phyloP scores from a whole-genome alignment of 108 stramenopile genomes.

The Pseudonitzschia delicatissima region DNA sequence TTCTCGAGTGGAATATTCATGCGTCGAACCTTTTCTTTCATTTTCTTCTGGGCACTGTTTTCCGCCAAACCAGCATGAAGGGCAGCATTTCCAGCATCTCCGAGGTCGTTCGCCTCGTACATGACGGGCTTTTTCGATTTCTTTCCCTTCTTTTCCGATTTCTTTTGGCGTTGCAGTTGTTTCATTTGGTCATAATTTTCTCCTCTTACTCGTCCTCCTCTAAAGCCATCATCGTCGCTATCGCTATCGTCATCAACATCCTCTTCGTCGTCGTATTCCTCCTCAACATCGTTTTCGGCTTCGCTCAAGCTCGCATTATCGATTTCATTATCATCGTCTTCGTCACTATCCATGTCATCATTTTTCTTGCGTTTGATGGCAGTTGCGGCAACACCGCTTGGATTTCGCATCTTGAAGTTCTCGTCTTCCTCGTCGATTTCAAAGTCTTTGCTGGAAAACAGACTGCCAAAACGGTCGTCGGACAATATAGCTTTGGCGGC shows the following conservation, averaged over 20 bases:
- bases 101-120: slow-evolving; percentile 67
- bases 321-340: slow-evolving; percentile 53
- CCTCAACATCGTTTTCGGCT: slow-evolving; percentile 28
- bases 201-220: slow-evolving; percentile 79
- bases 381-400: slow-evolving; percentile 77
- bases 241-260: slow-evolving; percentile 35
- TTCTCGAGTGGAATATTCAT: slow-evolving; percentile 71
- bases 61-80: slow-evolving; percentile 59
- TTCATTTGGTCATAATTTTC: slow-evolving; percentile 65
- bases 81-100: slow-evolving; percentile 37
- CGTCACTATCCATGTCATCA: slow-evolving; percentile 86
- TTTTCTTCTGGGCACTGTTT: slow-evolving; percentile 31
- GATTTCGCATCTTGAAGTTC: slow-evolving; percentile 93
- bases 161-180: slow-evolving; percentile 20
- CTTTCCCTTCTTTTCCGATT: slow-evolving; percentile 25
- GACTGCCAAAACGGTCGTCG: slow-evolving; percentile 92
- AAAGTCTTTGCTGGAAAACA: slow-evolving; percentile 94
- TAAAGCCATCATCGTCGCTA: slow-evolving; percentile 78
- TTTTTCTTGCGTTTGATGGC: slow-evolving; percentile 42
- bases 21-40: slow-evolving; percentile 49
- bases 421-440: slow-evolving; percentile 93
- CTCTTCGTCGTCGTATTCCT: slow-evolving; percentile 39
- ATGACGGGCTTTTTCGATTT: slow-evolving; percentile 46
- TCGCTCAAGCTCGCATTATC: slow-evolving; percentile 29
- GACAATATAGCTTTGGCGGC: slow-evolving; percentile 71